Base-by-base conservation (phyloP, 805 yeast species). In the Starmerella vaccinii region DNA sequence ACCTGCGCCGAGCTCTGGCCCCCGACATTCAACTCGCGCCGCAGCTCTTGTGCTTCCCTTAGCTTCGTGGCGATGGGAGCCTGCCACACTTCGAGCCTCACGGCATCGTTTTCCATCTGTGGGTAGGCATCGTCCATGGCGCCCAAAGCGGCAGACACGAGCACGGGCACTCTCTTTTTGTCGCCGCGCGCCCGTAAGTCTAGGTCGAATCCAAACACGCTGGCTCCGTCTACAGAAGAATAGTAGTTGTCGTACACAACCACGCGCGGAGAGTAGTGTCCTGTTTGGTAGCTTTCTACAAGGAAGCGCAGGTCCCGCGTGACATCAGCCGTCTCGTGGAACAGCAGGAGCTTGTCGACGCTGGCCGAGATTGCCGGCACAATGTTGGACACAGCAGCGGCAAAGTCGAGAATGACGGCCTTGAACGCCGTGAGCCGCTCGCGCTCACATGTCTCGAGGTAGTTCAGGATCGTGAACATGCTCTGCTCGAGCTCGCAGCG, bases 361-460 rank as follows among this genome's bases (percentile, higher is more conserved):
- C 78, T 66, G 5, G 76, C 67, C 62, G 81, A 80, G 60, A 83
- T 67, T 2, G 76, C 69, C 4, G 80, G 72, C 33, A 81, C 72
- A 46, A 76, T 78, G 60, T 78, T 79, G 33, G 85, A 74, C 32
- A 84, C 71, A 2, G 82, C 73, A 0, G 86, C 78, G 21, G 83
- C 68, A 58, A 83, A 84, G 63, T 85, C 95, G 47, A 78, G 71
- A 10, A 83, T 75, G 1, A 81, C 89, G 53, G 83, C 81, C 64
- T 85, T 84, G 54, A 86, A 68, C 0, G 92, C 92, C 56, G 75
- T 73, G 52, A 84, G 70, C 56, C 95, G 74, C 66, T 86, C 94
- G 32, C 76, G 65, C 66, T 86, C 95, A 68, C 92, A 85, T 59
- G 80, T 76, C 63, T 85, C 90, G 84, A 86, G 78, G 63, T 82